A percentile compares a stretch with the other conserved stretches of the same genome.
Conservation (phyloP, 441 rosid genomes). For the Pelargonium citronellum region DNA sequence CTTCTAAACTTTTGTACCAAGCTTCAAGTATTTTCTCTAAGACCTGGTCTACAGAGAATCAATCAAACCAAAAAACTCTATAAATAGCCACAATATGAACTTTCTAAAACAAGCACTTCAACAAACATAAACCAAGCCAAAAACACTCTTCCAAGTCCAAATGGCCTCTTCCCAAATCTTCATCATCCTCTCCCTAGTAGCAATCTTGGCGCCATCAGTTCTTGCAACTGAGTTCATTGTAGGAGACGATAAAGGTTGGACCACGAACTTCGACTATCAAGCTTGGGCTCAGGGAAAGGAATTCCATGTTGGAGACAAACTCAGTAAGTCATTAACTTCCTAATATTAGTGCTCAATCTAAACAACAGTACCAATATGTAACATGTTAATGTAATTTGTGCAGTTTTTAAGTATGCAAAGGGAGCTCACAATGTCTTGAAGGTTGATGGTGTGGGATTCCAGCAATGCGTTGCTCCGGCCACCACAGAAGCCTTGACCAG, state of each 20-base stretch:
- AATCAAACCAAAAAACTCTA: no score
- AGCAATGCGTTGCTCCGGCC: not conserved
- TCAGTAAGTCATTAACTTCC: conserved; percentile 22
- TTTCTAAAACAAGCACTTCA: no score
- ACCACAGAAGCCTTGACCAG: not conserved
- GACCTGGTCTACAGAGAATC: no score
- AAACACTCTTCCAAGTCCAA: not conserved
- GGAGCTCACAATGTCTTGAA: not conserved
- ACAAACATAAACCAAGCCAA: no score
- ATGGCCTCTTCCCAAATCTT: conserved; percentile 37
- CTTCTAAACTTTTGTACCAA: no score
- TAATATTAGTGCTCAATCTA: no score
- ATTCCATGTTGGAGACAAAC: conserved; percentile 40
- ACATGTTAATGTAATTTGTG: not conserved
- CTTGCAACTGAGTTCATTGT: conserved; percentile 29
- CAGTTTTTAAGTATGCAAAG: not conserved
- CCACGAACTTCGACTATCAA: conserved; percentile 30
- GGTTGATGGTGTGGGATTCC: not conserved
- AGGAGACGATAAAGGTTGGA: conserved; percentile 43
- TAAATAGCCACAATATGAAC: no score
- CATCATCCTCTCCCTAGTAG: conserved; percentile 23
- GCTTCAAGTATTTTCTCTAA: no score
- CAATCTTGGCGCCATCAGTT: conserved; percentile 20
- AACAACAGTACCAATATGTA: no score
- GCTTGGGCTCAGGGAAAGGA: conserved; percentile 37